A percentile compares a stretch with the other conserved stretches of the same genome.
Conservation (phyloP, 164 flowering plant species). For the Macadamia integrifolia region DNA sequence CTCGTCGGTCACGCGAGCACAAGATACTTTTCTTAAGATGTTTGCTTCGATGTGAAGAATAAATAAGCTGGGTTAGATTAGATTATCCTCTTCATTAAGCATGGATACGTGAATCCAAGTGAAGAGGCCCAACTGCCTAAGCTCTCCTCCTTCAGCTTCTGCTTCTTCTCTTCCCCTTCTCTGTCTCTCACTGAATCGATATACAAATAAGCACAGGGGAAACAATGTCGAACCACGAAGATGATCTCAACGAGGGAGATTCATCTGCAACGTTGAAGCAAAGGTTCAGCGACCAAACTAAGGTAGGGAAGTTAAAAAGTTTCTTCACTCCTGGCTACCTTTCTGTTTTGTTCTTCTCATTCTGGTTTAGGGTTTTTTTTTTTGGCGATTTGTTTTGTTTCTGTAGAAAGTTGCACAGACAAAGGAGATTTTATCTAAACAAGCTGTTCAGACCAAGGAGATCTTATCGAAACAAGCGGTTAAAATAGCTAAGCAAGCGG, state of each 20-base stretch:
- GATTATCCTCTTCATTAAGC: no score
- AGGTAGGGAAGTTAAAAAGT: conserved; percentile 27
- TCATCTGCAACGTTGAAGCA: conserved; percentile 35
- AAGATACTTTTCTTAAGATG: no score
- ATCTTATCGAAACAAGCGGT: conserved; percentile 85
- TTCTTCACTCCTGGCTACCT: not conserved
- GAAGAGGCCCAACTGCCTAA: no score
- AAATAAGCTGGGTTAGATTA: no score
- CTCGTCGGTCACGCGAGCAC: no score
- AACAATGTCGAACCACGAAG: conserved; percentile 45
- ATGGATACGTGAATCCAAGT: no score
- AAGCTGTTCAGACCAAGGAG: conserved; percentile 69
- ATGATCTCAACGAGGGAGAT: conserved; percentile 36
- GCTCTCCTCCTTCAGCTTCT: no score
- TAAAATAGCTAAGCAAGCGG: conserved; percentile 88
- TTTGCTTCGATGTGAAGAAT: no score
- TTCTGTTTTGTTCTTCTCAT: not conserved
- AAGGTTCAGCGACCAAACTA: conserved; percentile 52
- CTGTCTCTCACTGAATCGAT: no score
- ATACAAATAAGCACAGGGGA: no score
- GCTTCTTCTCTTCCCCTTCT: no score
- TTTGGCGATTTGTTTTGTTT: conserved; percentile 19
- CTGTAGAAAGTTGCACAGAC: conserved; percentile 60
- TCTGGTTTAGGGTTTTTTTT: not conserved
- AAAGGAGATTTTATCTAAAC: conserved; percentile 67